These are phyloP conservation scores for Triglochin maritima DNA, from an alignment of 106 monocot species.

Conservation along the genomic window DNA sequence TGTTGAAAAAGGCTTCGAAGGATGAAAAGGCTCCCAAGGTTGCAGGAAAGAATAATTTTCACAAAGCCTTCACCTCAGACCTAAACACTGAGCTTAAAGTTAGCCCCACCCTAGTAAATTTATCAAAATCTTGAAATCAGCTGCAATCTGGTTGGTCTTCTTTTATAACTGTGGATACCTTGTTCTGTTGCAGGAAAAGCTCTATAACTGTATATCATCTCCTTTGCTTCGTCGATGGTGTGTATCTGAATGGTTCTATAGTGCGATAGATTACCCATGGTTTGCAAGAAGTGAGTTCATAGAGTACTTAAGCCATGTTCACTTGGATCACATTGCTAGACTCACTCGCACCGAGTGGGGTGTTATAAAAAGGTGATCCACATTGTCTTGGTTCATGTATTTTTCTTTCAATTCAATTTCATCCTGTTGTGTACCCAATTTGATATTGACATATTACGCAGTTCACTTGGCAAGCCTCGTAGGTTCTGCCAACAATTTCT, in stretches of 20 bases:
- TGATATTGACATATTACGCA: slow-evolving; percentile 9
- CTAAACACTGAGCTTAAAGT: slow-evolving; percentile 38
- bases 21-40: slow-evolving; percentile 39
- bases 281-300: slow-evolving; percentile 97
- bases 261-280: slow-evolving; percentile 99
- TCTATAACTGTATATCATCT: slow-evolving; percentile 63
- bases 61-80: slow-evolving; percentile 22
- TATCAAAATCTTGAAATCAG: no score
- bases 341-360: slow-evolving; percentile 96
- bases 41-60: slow-evolving; percentile 29
- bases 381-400: not conserved
- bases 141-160: no score
- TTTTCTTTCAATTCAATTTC: not conserved
- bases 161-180: no score
- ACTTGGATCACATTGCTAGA: slow-evolving; percentile 85
- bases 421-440: not conserved
- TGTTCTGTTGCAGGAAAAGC: slow-evolving; percentile 41
- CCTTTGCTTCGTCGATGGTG: slow-evolving; percentile 85
- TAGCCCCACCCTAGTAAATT: not conserved
- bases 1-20: slow-evolving; percentile 35
- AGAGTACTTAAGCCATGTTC: slow-evolving; percentile 93
- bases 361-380: slow-evolving; percentile 74
- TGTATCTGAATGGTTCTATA: slow-evolving; percentile 96
- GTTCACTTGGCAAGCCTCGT: slow-evolving; percentile 96
- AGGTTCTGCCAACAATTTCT: slow-evolving; percentile 68